phyloP scores from a whole-genome alignment of 2,329 filamentous ascomycete genomes.

The Xylaria sp. region DNA sequence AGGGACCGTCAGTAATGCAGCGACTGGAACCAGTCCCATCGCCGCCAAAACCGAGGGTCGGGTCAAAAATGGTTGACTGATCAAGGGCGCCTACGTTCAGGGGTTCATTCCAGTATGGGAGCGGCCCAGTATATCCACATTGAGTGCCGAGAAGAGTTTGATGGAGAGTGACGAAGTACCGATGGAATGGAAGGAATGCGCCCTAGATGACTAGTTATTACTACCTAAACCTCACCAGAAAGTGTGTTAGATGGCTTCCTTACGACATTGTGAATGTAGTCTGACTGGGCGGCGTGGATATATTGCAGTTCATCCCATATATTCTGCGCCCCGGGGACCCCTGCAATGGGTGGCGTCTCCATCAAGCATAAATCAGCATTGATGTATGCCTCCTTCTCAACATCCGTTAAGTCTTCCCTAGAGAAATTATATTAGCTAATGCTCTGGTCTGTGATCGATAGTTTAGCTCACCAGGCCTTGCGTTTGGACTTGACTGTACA shows the following conservation, averaged over 20 bases:
- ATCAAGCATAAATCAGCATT: slow-evolving; percentile 29
- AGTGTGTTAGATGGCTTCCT: neutral
- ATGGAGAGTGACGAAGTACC: slow-evolving; percentile 19
- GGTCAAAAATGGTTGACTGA: slow-evolving; percentile 15
- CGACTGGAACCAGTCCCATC: slow-evolving; percentile 10
- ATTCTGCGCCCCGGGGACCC: slow-evolving; percentile 4
- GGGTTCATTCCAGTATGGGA: slow-evolving; percentile 28
- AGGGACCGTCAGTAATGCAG: slow-evolving; percentile 23
- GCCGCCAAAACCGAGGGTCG: slow-evolving; percentile 14
- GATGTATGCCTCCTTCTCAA: slow-evolving; percentile 25
- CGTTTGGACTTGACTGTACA: slow-evolving; percentile 22
- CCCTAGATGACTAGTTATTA: slow-evolving; percentile 9
- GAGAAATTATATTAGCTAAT: neutral
- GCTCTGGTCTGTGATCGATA: neutral
- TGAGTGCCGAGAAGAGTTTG: slow-evolving; percentile 12
- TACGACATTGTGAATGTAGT: slow-evolving; percentile 26
- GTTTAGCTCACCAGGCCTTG: slow-evolving; percentile 22
- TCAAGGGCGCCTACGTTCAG: slow-evolving; percentile 14
- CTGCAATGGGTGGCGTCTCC: slow-evolving; percentile 6
- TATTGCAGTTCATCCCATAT: slow-evolving; percentile 28
- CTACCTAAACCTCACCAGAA: neutral
- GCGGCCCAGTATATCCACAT: slow-evolving; percentile 27
- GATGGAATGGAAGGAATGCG: slow-evolving; percentile 27
- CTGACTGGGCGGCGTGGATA: slow-evolving; percentile 18
- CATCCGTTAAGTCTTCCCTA: slow-evolving; percentile 14